phyloP scores from a whole-genome alignment of 495 filamentous ascomycete species.

The Tuber umbilicatum region DNA sequence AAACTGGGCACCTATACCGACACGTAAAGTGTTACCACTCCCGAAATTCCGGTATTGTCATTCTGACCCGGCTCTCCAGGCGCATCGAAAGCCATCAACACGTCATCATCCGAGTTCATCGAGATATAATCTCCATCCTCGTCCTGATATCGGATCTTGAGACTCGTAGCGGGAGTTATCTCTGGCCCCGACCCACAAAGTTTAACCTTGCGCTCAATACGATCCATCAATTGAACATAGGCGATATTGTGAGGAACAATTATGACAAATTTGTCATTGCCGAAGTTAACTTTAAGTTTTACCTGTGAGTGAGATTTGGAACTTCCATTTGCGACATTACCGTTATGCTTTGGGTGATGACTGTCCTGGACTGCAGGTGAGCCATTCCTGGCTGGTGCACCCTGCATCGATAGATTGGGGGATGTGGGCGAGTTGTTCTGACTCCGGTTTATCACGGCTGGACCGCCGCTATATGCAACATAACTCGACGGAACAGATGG shows the following conservation, averaged over 20 bases:
- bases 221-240: slow-evolving; percentile 84
- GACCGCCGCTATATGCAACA: slow-evolving; percentile 40
- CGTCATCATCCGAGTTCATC: slow-evolving; percentile 90
- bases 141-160: slow-evolving; percentile 77
- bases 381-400: slow-evolving; percentile 18
- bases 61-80: slow-evolving; percentile 58
- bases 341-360: slow-evolving; percentile 10
- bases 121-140: slow-evolving; percentile 88
- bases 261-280: slow-evolving; percentile 74
- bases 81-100: slow-evolving; percentile 85
- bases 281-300: slow-evolving; percentile 88
- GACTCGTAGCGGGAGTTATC: slow-evolving; percentile 16
- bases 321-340: slow-evolving; percentile 26
- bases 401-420: slow-evolving; percentile 30
- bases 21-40: slow-evolving; percentile 39
- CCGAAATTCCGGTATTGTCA: slow-evolving; percentile 33
- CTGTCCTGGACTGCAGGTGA: slow-evolving; percentile 29
- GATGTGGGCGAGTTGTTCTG: slow-evolving; percentile 59
- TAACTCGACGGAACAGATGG: slow-evolving; percentile 50
- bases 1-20: slow-evolving; percentile 6
- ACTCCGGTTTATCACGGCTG: slow-evolving; percentile 58
- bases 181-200: slow-evolving; percentile 36
- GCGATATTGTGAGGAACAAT: slow-evolving; percentile 89
- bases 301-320: slow-evolving; percentile 52
- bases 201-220: slow-evolving; percentile 86